phyloP scores from a whole-genome alignment of 306 rosid species.

The Lagenaria siceraria region DNA sequence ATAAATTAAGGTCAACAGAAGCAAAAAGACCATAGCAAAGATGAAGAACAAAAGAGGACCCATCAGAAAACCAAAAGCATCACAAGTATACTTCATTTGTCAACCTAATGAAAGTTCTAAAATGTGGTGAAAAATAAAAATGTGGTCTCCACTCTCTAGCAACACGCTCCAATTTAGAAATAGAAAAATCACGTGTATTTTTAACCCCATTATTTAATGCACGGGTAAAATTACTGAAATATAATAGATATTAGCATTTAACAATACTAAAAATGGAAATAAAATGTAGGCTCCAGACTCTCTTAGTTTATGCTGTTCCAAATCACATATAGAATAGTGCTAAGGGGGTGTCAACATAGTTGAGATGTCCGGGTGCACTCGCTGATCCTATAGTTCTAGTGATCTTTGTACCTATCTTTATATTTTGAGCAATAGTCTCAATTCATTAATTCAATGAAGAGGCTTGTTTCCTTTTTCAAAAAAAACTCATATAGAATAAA shows the following conservation, averaged over 20 bases:
- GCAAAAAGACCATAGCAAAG: not conserved
- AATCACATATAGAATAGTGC: not conserved
- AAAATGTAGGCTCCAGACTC: not conserved
- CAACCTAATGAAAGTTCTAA: not conserved
- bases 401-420: no score
- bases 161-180: not conserved
- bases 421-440: no score
- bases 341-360: no score
- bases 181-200: not conserved
- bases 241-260: not conserved
- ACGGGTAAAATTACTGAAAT: not conserved
- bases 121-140: not conserved
- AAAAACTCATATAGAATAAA: no score
- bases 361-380: no score
- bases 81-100: not conserved
- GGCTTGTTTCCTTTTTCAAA: no score
- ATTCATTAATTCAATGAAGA: no score
- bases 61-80: not conserved
- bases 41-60: not conserved
- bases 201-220: not conserved
- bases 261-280: not conserved
- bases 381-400: no score
- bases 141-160: not conserved
- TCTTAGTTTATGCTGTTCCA: not conserved
- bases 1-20: not conserved